Conservation (phyloP, 345 rosid genomes). For the Populus ilicifolia region DNA sequence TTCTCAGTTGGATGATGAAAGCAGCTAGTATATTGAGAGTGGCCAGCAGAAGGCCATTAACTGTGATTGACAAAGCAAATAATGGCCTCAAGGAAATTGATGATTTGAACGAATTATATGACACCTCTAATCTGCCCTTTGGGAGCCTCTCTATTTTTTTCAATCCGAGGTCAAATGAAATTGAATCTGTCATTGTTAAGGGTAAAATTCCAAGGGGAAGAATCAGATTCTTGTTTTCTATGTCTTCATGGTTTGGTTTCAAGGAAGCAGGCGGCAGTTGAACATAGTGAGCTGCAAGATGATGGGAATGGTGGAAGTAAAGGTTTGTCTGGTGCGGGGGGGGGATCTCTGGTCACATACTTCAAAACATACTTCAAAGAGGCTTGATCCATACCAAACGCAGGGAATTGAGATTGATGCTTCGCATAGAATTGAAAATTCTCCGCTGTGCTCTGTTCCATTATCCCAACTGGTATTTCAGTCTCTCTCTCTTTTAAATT, state of each 20-base stretch:
- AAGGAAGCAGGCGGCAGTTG: conserved; percentile 42
- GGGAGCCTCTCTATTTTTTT: conserved; percentile 56
- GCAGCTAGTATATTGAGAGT: conserved; percentile 82
- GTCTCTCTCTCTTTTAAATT: not conserved
- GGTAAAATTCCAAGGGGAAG: conserved; percentile 35
- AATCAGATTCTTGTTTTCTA: conserved; percentile 20
- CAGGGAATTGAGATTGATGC: conserved; percentile 1
- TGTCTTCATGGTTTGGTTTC: conserved; percentile 53
- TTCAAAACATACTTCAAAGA: conserved; percentile 52
- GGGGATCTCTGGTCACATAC: conserved; percentile 46
- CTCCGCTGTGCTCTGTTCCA: not conserved
- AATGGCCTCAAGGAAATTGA: conserved; percentile 27
- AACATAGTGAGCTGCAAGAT: conserved; percentile 45
- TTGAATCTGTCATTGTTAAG: conserved; percentile 50
- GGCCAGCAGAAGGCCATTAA: conserved; percentile 53
- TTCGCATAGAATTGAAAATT: not conserved
- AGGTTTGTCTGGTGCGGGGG: conserved; percentile 37
- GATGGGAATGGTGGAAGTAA: conserved; percentile 51
- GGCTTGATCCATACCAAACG: conserved; percentile 32
- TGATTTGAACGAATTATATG: conserved; percentile 39
- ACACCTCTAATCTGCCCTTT: conserved; percentile 50
- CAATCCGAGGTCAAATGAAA: conserved; percentile 49
- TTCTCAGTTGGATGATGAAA: conserved; percentile 97
- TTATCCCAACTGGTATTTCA: not conserved
- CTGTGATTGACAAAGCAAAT: conserved; percentile 23